phyloP scores from a whole-genome alignment of 2,329 filamentous ascomycete species.

The Fusarium pseudograminearum region DNA sequence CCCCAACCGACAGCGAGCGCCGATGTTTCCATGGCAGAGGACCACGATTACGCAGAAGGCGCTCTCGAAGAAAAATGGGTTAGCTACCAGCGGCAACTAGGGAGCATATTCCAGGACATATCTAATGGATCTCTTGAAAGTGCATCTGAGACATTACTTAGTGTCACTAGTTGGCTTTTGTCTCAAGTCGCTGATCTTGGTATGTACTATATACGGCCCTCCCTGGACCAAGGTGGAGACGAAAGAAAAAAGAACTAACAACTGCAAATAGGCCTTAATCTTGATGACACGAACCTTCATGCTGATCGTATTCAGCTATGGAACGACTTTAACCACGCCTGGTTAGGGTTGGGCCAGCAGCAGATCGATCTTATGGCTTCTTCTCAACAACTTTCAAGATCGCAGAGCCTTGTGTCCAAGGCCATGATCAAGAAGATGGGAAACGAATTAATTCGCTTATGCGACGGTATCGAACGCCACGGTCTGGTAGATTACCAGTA shows the following conservation, averaged over 20 bases:
- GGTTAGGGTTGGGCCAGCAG: constrained; percentile 84
- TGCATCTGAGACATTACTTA: constrained; percentile 65
- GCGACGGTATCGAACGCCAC: constrained; percentile 87
- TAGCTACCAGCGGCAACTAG: constrained; percentile 71
- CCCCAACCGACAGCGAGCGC: constrained; percentile 53
- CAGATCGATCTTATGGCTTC: constrained; percentile 81
- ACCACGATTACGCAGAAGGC: constrained; percentile 68
- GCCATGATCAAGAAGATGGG: constrained; percentile 83
- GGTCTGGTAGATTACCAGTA: constrained; percentile 98
- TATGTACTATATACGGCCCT: constrained; percentile 52
- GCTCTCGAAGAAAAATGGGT: constrained; percentile 77
- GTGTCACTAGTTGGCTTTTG: constrained; percentile 67
- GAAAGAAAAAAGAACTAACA: constrained; percentile 30
- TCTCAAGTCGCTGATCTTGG: constrained; percentile 67
- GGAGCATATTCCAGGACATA: constrained; percentile 78
- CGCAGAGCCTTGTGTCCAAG: constrained; percentile 73
- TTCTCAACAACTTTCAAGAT: constrained; percentile 67
- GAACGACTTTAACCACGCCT: constrained; percentile 94
- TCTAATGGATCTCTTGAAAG: constrained; percentile 63
- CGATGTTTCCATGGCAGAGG: constrained; percentile 63
- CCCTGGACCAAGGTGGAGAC: neutral
- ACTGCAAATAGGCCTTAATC: constrained; percentile 75
- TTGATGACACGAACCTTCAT: constrained; percentile 83
- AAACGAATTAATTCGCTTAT: constrained; percentile 82
- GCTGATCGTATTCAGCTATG: constrained; percentile 84